phyloP scores from a whole-genome alignment of 305 asterid genomes.

The Fraxinus angustifolia region DNA sequence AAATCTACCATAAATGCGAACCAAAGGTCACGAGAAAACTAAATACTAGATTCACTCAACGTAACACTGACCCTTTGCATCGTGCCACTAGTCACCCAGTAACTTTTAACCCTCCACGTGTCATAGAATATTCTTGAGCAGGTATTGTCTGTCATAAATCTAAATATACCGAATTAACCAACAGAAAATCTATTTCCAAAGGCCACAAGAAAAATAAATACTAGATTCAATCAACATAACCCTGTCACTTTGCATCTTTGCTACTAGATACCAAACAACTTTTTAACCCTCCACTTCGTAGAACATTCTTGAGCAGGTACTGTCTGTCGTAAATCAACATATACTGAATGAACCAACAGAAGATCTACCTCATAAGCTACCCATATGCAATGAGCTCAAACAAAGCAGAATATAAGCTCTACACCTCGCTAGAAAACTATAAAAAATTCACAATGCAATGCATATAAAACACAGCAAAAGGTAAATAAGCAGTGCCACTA shows the following conservation, averaged over 20 bases:
- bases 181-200: neutral
- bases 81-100: neutral
- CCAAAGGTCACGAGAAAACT: neutral
- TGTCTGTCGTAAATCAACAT: neutral
- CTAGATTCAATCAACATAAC: slow-evolving; percentile 13
- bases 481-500: neutral
- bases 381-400: neutral
- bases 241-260: neutral
- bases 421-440: neutral
- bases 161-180: neutral
- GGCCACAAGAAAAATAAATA: neutral
- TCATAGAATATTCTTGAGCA: neutral
- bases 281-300: neutral
- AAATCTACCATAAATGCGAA: slow-evolving; percentile 29
- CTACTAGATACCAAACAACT: slow-evolving; percentile 24
- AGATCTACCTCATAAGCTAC: slow-evolving; percentile 13
- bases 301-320: neutral
- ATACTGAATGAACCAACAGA: neutral
- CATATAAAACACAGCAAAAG: slow-evolving; percentile 3
- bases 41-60: neutral
- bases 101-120: neutral
- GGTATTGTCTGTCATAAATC: neutral
- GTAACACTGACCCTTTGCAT: neutral
- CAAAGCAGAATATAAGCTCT: slow-evolving; percentile 19
- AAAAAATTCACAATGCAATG: neutral